Evolutionary conservation across 1,284 basidiomycete genomes (phyloP).

Genomic region (Coniferiporia sulphurascens): DNA sequence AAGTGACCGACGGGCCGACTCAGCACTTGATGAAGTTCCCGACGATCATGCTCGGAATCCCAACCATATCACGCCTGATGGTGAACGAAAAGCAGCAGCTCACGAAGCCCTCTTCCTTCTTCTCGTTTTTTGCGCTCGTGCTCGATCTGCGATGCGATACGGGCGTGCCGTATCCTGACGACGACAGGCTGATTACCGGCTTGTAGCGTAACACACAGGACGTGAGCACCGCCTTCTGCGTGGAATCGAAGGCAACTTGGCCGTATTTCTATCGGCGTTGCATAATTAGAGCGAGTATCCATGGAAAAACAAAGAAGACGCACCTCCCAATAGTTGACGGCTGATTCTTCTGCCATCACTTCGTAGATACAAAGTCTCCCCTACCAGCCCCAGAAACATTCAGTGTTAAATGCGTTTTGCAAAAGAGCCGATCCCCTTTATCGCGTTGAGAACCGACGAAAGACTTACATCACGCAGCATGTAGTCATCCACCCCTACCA

Average conservation of each 20-base stretch:
- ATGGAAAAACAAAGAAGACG: conserved; percentile 19
- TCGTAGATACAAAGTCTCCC: conserved; percentile 96
- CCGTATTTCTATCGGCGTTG: conserved; percentile 73
- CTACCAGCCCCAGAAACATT: conserved; percentile 29
- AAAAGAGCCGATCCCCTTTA: conserved; percentile 18
- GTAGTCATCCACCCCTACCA: conserved; percentile 79
- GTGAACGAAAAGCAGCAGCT: conserved; percentile 97
- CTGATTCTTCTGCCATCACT: conserved; percentile 92
- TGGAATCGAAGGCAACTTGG: conserved; percentile 87
- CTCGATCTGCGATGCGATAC: conserved; percentile 19
- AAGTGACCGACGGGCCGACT: neutral
- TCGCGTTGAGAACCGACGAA: conserved; percentile 25
- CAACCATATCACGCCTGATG: conserved; percentile 86
- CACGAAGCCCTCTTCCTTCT: conserved; percentile 55
- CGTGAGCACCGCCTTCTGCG: conserved; percentile 88
- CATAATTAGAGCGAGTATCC: neutral
- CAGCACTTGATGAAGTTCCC: conserved; percentile 75
- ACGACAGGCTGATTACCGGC: conserved; percentile 40
- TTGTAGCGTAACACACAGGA: conserved; percentile 87
- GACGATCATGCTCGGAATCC: conserved; percentile 90
- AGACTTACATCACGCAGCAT: conserved; percentile 71
- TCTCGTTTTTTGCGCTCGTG: conserved; percentile 21
- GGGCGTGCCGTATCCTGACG: conserved; percentile 19
- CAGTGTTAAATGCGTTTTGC: conserved; percentile 13
- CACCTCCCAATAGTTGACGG: conserved; percentile 98